Percentiles rank a stretch among this genome's conserved stretches.
These are phyloP conservation scores for Leccinellum rugosiceps DNA, from an alignment of 768 basidiomycete genomes.

Conservation along the genomic window DNA sequence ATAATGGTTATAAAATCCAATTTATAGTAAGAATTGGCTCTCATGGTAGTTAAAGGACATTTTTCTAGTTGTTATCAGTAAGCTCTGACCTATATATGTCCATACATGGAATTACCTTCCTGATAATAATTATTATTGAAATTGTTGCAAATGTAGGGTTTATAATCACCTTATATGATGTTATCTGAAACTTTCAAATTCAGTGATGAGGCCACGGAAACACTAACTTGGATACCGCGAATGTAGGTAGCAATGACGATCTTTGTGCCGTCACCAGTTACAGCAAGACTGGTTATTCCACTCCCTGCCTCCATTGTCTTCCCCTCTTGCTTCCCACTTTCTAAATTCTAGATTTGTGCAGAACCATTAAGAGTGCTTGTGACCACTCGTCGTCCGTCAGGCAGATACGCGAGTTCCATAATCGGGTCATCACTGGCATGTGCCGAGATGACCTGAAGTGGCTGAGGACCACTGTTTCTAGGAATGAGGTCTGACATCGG, in stretches of 20 bases:
- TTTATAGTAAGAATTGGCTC: no score
- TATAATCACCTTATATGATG: no score
- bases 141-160: no score
- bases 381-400: conserved; percentile 8
- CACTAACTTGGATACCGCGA: background rate
- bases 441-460: background rate
- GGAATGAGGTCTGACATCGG: background rate
- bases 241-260: background rate
- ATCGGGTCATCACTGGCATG: background rate
- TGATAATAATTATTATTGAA: no score
- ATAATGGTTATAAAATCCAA: no score
- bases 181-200: no score
- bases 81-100: no score
- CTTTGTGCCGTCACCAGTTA: conserved; percentile 1
- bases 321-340: conserved; percentile 6
- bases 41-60: no score
- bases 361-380: background rate
- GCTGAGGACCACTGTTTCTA: background rate
- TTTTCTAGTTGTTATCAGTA: no score
- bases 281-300: background rate
- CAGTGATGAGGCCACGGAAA: no score
- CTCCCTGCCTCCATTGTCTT: background rate
- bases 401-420: background rate
- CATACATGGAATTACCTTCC: no score
- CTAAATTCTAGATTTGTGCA: conserved; percentile 1